Conservation (phyloP, 768 basidiomycete species). For the Leccinellum albellum region DNA sequence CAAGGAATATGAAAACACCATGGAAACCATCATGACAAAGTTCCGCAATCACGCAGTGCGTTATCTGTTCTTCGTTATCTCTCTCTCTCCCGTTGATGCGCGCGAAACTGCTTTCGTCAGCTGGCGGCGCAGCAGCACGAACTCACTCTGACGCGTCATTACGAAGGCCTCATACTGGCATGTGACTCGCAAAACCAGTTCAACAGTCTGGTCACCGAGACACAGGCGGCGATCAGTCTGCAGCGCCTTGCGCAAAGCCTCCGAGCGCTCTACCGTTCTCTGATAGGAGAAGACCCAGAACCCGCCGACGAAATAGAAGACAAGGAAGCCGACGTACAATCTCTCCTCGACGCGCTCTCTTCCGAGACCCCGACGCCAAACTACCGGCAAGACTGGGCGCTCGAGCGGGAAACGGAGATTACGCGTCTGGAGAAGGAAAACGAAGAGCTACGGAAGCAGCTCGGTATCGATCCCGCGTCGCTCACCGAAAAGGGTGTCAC, state of each 20-base stretch:
- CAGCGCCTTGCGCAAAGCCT: constrained; percentile 68
- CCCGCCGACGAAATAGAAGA: constrained; percentile 25
- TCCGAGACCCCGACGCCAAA: constrained; percentile 36
- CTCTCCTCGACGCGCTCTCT: constrained; percentile 41
- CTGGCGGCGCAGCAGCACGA: constrained; percentile 91
- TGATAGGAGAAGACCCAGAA: constrained; percentile 57
- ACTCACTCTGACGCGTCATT: constrained; percentile 81
- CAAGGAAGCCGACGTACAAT: constrained; percentile 39
- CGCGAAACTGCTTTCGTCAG: constrained; percentile 37
- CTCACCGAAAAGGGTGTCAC: constrained; percentile 51
- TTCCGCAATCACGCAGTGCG: constrained; percentile 74
- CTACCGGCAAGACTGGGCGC: constrained; percentile 72
- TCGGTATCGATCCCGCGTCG: constrained; percentile 66
- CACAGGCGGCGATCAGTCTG: constrained; percentile 61
- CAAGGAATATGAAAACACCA: constrained; percentile 91
- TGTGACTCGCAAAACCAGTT: constrained; percentile 57
- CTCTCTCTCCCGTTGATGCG: constrained; percentile 1
- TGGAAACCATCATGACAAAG: constrained; percentile 96
- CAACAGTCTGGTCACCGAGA: constrained; percentile 53
- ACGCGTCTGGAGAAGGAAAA: constrained; percentile 81
- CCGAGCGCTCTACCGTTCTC: constrained; percentile 65
- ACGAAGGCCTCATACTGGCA: constrained; percentile 73
- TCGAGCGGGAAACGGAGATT: constrained; percentile 87
- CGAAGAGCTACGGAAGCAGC: constrained; percentile 62
- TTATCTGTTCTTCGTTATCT: neutral